A percentile compares a stretch with the other conserved stretches of the same genome.
Evolutionary conservation across 2,329 filamentous ascomycete genomes (phyloP).

Genomic region (Pseudopyricularia cyperi): DNA sequence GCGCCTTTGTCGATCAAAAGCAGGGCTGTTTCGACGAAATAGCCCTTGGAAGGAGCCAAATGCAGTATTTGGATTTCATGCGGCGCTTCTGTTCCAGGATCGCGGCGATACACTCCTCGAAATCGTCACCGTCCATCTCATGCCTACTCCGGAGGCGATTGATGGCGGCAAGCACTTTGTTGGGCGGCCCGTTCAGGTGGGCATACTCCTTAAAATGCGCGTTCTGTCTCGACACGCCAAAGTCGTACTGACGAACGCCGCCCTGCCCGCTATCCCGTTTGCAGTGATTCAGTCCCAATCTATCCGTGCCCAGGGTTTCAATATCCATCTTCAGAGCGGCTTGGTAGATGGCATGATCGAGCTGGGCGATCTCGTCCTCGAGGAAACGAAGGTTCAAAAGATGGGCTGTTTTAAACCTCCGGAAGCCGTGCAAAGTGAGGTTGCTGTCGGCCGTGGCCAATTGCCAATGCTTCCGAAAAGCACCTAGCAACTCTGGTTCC

Average conservation of each 20-base stretch:
- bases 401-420: constrained; percentile 17
- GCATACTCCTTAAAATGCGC: not conserved
- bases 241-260: not conserved
- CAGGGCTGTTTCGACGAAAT: too few relatives aligned
- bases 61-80: not conserved
- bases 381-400: constrained; percentile 19
- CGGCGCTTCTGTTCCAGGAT: not conserved
- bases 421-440: constrained; percentile 14
- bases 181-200: not conserved
- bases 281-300: constrained; percentile 9
- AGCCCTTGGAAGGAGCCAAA: too few relatives aligned
- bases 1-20: too few relatives aligned
- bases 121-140: not conserved
- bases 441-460: constrained; percentile 13
- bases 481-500: not conserved
- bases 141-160: not conserved
- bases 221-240: not conserved
- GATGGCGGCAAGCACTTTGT: not conserved
- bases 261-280: not conserved
- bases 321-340: constrained; percentile 15
- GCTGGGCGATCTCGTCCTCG: constrained; percentile 16
- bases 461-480: constrained; percentile 16
- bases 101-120: not conserved
- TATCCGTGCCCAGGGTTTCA: constrained; percentile 9
- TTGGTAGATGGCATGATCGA: constrained; percentile 19